Base-by-base conservation (phyloP, 331 rosid species). In the Acacia concinna region DNA sequence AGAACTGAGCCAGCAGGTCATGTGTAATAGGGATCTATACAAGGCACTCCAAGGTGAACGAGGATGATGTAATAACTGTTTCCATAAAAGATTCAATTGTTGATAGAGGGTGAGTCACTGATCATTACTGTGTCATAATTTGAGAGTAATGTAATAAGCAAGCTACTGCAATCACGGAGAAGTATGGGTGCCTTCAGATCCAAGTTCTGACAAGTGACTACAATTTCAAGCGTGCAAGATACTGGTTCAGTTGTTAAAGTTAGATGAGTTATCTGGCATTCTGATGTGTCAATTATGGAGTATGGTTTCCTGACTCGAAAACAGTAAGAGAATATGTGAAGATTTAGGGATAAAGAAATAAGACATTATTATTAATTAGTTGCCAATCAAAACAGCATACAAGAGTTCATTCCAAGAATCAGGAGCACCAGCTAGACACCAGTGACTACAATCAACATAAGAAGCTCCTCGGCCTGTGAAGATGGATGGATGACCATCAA, bases 371-470 rank as follows among this genome's bases (percentile, higher is more conserved):
- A 37, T 37, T n/a, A 37, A 67, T 46, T 75, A 79, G 25, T 44
- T 46, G 64, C 59, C 71, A 21, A 86, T 60, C 73, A 89, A 75
- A 80, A 51, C 82, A 37, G 90, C 88, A 67, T 81, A 86, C 4
- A 93, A 56, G 25, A 93, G 78, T 63, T 89, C 87, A 80, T 93
- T 93, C 94, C 97, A 91, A 64, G 87, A n/a, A 82, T 89, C 97
- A 51, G 94, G 97, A 81, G 82, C 90, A 63, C 97, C 91, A 30
- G 97, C 84, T 4, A 89, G 85, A 75, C 97, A 91, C 94, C 94
- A 91, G 64, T 91, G 97, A 47, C 91, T 89, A 47, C 97, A 89
- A 32, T 91, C 97, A 8, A 56, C 71, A 67, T 30, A 74, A 35
- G 77, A 68, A 56, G 75, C 25, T 31, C 85, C 88, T 43, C 38